Evolutionary conservation across 108 stramenopile species (phyloP), one percentile per base, ranked within the genome.

Genomic region (Nitzschia palea): DNA sequence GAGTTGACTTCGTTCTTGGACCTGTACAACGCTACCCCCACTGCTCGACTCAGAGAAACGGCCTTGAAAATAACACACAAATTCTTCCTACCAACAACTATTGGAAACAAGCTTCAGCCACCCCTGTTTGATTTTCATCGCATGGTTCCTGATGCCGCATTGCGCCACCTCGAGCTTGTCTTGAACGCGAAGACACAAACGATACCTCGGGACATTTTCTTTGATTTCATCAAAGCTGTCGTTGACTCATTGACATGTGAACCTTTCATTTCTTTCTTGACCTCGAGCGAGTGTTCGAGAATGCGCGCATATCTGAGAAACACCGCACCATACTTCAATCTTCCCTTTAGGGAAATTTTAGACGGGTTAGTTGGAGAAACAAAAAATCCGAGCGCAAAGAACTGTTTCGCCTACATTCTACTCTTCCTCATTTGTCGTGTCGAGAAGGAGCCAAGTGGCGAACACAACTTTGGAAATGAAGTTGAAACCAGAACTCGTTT

Each of bases 221-320:
- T 67, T 17, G 75, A 76, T 32, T 86, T 90, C 34, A 72, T 79
- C 52, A 58, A 73, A 28, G 72, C 77, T 20, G 68, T 86, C 10
- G 78, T 86, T 31, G 82, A 79, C 3, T 84, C 77, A 26, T 56
- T 93, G 51, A 72, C 78, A 2, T 76, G 77, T 29, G 18, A 51
- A 1, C 71, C 77, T 8, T 94, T 90, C 62, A 44, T 89, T 12
- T 72, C 86, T 12, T 94, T 94, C 63, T 59, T 94, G 44, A 56
- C 75, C 3, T 88, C 87, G 23, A 72, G 79, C 36, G 81, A 90
- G 28, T 90, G 89, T 58, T 74, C 93, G 8, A 67, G 88, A n/a
- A 90, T 94, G 93, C 80, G 93, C 36, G 93, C 81, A 1, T 94
- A 89, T 55, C 71, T 94, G 23, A 66, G 86, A 8, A 81, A 80